Evolutionary conservation across 1,284 basidiomycete genomes (phyloP).

Genomic region (Schizophyllum amplum): DNA sequence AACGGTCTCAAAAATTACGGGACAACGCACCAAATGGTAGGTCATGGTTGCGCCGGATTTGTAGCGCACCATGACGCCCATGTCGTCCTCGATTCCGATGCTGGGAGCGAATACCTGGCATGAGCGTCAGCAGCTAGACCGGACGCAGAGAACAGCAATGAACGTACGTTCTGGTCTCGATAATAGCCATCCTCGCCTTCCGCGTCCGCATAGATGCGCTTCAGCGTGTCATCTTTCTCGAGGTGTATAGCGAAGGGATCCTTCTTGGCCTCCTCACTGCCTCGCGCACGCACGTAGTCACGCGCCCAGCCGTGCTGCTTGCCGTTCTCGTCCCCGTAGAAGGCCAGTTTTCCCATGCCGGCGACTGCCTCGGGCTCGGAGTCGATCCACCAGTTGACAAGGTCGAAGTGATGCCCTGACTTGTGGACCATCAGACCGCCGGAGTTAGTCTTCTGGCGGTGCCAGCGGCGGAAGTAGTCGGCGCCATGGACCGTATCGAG

Average conservation of each 20-base stretch:
- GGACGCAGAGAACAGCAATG: background rate
- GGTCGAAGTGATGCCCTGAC: constrained; percentile 43
- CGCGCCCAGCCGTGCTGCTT: constrained; percentile 41
- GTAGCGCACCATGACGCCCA: constrained; percentile 43
- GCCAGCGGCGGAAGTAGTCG: constrained; percentile 50
- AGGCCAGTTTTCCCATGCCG: constrained; percentile 39
- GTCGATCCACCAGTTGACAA: constrained; percentile 51
- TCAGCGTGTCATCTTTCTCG: constrained; percentile 35
- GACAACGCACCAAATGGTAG: constrained; percentile 33
- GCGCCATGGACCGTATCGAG: constrained; percentile 44
- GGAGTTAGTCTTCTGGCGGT: constrained; percentile 41
- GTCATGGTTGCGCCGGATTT: constrained; percentile 43
- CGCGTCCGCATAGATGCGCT: constrained; percentile 37
- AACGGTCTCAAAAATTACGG: background rate
- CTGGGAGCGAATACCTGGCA: constrained; percentile 39
- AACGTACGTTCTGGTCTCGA: constrained; percentile 31
- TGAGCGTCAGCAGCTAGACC: background rate
- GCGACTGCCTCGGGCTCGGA: constrained; percentile 42
- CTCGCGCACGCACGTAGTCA: constrained; percentile 37
- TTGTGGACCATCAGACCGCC: constrained; percentile 50
- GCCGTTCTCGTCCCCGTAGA: constrained; percentile 42
- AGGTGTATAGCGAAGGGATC: constrained; percentile 47
- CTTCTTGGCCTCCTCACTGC: constrained; percentile 31
- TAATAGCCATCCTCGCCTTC: constrained; percentile 37
- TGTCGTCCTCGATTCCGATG: constrained; percentile 50